Base-by-base conservation (phyloP, 768 basidiomycete species). In the Tylopilus intermedius region DNA sequence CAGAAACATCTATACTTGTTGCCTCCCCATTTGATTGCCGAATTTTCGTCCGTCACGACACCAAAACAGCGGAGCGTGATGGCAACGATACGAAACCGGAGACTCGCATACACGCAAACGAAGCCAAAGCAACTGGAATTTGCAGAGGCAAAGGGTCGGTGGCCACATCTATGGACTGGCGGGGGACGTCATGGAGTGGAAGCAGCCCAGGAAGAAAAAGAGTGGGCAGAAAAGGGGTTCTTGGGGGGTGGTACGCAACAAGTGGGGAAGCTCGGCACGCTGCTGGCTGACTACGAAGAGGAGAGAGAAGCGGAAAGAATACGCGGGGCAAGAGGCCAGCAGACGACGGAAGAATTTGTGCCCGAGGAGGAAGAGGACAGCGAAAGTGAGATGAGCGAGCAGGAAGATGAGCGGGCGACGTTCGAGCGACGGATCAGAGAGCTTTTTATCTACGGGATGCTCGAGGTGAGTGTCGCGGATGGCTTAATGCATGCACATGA, bases 211-310 rank as follows among this genome's bases (percentile, higher is more conserved):
- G 89, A 90, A 13, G 90, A 93, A 67, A 77, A 73, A 57, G 72
- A 73, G 35, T 93, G 90, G 90, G 88, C 72, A 5, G 72, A 80
- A 48, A 74, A 67, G 15, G 71, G 75, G 18, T 90, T 92, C 64
- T 61, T 91, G 51, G 86, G 82, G 1, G 71, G 70, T 3, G 68
- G 64, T 30, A 67, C 66, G 22, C 79, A 80, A 57, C 79, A 83
- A 54, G 78, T 91, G 10, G 88, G 88, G 35, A 88, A 86, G 57
- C 67, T 90, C 15, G 89, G 81, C 2, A 65, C 64, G 5, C 70
- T 93, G 8, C 69, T 93, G 8, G 82, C 79, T 4, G 81, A 75
- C 6, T 90, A 88, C 61, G 89, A 90, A 60, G 89, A 88, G 59
- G 89, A 89, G 63, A 76, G 90, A 54, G 83, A 82, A 64, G 81